Evolutionary conservation across 2,329 filamentous ascomycete species (phyloP).

Genomic region (Ophiocordyceps robertsii): DNA sequence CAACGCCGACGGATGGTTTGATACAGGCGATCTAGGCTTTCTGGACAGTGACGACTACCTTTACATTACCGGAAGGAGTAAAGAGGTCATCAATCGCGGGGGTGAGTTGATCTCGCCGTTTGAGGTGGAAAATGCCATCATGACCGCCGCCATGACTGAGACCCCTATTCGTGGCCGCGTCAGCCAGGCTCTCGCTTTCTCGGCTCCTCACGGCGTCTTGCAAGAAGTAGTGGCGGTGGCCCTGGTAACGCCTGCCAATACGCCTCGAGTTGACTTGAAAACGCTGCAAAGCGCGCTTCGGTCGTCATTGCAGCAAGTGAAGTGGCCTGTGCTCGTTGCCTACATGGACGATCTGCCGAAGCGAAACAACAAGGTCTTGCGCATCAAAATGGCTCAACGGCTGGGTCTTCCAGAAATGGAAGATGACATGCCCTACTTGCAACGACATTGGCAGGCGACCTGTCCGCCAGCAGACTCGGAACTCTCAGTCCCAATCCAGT

Average conservation of each 20-base stretch:
- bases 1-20: slow-evolving; percentile 35
- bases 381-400: slow-evolving; percentile 36
- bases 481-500: slow-evolving; percentile 25
- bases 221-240: slow-evolving; percentile 42
- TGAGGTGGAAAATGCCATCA: slow-evolving; percentile 43
- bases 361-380: slow-evolving; percentile 43
- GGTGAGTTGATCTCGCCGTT: slow-evolving; percentile 46
- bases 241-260: slow-evolving; percentile 30
- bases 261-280: slow-evolving; percentile 31
- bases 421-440: slow-evolving; percentile 27
- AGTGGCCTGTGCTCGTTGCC: slow-evolving; percentile 35
- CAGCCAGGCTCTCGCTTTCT: slow-evolving; percentile 37
- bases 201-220: slow-evolving; percentile 34
- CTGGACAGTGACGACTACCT: slow-evolving; percentile 36
- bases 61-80: slow-evolving; percentile 40
- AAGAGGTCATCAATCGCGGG: slow-evolving; percentile 43
- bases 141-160: slow-evolving; percentile 26
- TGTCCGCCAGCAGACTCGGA: slow-evolving; percentile 35
- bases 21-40: slow-evolving; percentile 40
- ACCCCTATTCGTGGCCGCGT: slow-evolving; percentile 33
- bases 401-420: slow-evolving; percentile 29
- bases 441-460: slow-evolving; percentile 33
- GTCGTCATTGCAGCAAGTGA: slow-evolving; percentile 34
- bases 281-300: slow-evolving; percentile 32
- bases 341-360: slow-evolving; percentile 43